Conservation (phyloP, 2,329 filamentous ascomycete genomes). For the Colletotrichum gloeosporioides region DNA sequence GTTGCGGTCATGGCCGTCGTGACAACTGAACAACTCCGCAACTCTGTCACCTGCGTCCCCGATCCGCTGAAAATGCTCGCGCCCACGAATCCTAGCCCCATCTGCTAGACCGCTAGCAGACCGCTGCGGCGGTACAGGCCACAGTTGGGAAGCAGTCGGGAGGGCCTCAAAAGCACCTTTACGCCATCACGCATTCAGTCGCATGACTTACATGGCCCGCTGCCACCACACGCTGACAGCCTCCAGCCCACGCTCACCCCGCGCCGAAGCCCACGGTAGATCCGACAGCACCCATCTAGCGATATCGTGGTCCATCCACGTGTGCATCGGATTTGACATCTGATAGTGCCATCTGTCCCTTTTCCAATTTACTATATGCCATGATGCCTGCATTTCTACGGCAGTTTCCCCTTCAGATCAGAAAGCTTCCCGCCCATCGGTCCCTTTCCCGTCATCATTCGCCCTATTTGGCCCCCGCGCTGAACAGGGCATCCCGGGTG, state of each 20-base stretch:
- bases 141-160: not conserved
- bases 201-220: slow-evolving; percentile 15
- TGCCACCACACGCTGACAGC: not conserved
- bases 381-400: not conserved
- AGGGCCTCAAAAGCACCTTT: slow-evolving; percentile 13
- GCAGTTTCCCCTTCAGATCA: not conserved
- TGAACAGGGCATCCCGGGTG: slow-evolving; percentile 65
- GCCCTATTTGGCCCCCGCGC: slow-evolving; percentile 40
- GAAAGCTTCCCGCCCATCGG: not conserved
- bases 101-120: not conserved
- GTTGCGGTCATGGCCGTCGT: not conserved
- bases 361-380: not conserved
- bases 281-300: not conserved
- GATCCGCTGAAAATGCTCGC: not conserved
- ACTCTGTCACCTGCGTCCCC: slow-evolving; percentile 13
- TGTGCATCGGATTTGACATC: slow-evolving; percentile 3
- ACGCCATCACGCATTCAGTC: slow-evolving; percentile 17
- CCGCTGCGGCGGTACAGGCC: not conserved
- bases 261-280: not conserved
- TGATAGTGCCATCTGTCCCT: slow-evolving; percentile 4
- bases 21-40: slow-evolving; percentile 11
- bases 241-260: not conserved
- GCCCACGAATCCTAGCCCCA: not conserved
- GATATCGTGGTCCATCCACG: not conserved
- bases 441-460: not conserved